Conservation (phyloP, 805 yeast species). For the Kodamaea fukazawae region DNA sequence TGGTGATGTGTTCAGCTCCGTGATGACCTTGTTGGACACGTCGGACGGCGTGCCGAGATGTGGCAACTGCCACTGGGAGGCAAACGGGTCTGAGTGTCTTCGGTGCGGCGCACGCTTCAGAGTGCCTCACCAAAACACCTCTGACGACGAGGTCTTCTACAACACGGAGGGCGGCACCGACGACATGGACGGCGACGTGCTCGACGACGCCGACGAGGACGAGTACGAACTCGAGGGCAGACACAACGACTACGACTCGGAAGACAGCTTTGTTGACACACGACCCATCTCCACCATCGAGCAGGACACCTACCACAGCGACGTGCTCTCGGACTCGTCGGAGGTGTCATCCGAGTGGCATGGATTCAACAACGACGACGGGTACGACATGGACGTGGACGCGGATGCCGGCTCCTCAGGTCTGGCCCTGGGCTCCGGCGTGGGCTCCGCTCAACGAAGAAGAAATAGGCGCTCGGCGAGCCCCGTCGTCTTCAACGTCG, state of each 20-base stretch:
- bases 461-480: constrained; percentile 11
- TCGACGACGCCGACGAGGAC: constrained; percentile 30
- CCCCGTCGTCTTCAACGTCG: constrained; percentile 13
- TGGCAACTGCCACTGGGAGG: constrained; percentile 78
- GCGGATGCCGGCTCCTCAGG: constrained; percentile 5
- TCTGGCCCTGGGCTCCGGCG: too few relatives aligned
- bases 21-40: constrained; percentile 53
- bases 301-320: constrained; percentile 17
- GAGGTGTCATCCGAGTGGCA: constrained; percentile 15
- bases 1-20: constrained; percentile 49
- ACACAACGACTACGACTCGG: constrained; percentile 21
- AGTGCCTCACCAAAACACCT: constrained; percentile 34
- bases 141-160: constrained; percentile 28
- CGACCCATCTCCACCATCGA: constrained; percentile 22
- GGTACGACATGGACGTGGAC: constrained; percentile 4
- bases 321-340: constrained; percentile 11
- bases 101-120: constrained; percentile 62
- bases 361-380: constrained; percentile 16
- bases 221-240: constrained; percentile 21
- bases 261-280: constrained; percentile 34
- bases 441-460: constrained; percentile 1
- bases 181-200: constrained; percentile 1
- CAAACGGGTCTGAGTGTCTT: constrained; percentile 61
- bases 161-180: constrained; percentile 2
- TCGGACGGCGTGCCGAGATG: constrained; percentile 76